phyloP scores from a whole-genome alignment of 1,139 yeast genomes.

The Debaryomyces singareniensis region DNA sequence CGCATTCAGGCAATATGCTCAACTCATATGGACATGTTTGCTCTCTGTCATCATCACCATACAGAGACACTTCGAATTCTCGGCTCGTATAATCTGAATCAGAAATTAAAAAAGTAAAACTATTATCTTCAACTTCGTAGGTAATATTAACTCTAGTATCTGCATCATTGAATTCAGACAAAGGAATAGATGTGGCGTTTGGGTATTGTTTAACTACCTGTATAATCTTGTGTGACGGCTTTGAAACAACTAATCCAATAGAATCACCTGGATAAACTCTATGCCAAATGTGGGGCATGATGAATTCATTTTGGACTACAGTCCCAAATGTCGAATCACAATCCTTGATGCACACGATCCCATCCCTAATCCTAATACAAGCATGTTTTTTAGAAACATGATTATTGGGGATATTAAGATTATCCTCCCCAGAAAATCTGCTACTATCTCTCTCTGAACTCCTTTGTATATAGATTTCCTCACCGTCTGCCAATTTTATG shows the following conservation, averaged over 20 bases:
- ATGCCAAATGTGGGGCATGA: slow-evolving; percentile 15
- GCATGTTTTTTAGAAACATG: slow-evolving; percentile 34
- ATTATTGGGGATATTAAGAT: slow-evolving; percentile 24
- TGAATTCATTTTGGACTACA: slow-evolving; percentile 20
- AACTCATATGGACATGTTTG: neutral
- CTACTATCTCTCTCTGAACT: slow-evolving; percentile 22
- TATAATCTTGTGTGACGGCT: slow-evolving; percentile 19
- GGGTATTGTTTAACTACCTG: slow-evolving; percentile 9
- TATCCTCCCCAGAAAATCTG: slow-evolving; percentile 19
- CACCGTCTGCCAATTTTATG: slow-evolving; percentile 11
- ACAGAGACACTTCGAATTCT: no score
- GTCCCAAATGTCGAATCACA: slow-evolving; percentile 37
- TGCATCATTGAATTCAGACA: slow-evolving; percentile 19
- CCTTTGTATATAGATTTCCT: slow-evolving; percentile 15
- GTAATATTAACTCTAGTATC: slow-evolving; percentile 17
- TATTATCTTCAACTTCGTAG: slow-evolving; percentile 12
- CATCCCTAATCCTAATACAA: slow-evolving; percentile 6
- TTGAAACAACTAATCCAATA: slow-evolving; percentile 27
- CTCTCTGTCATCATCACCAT: no score
- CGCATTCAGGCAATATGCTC: no score
- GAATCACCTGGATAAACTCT: slow-evolving; percentile 17
- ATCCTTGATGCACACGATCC: slow-evolving; percentile 23
- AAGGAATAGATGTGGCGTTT: slow-evolving; percentile 10
- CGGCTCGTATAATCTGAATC: no score
- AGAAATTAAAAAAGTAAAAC: neutral